A percentile compares a stretch with the other conserved stretches of the same genome.
phyloP scores from a whole-genome alignment of 73 alveolate genomes.

The Paramecium pentaurelia region DNA sequence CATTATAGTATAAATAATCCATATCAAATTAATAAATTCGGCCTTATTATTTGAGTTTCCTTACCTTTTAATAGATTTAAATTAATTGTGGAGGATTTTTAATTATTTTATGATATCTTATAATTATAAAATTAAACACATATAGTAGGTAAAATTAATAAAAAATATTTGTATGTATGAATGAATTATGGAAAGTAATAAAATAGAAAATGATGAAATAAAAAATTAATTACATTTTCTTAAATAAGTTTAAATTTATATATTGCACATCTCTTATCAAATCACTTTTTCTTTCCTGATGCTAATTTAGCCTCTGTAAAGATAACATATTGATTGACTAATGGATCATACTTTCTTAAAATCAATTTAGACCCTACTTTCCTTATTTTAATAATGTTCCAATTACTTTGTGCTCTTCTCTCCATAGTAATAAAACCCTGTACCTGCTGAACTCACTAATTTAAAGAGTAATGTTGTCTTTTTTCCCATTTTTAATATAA shows the following conservation, averaged over 20 bases:
- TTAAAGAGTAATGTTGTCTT: slow-evolving; percentile 54
- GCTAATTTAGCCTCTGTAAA: slow-evolving; percentile 57
- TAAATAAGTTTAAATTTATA: neutral
- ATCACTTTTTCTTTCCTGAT: slow-evolving; percentile 58
- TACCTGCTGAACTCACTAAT: slow-evolving; percentile 58
- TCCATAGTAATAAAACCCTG: slow-evolving; percentile 56
- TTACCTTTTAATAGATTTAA: neutral
- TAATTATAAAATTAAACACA: neutral
- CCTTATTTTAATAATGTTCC: neutral
- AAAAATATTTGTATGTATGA: neutral
- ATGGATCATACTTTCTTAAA: slow-evolving; percentile 63
- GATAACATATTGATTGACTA: slow-evolving; percentile 55
- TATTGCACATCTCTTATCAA: neutral
- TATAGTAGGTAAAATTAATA: neutral
- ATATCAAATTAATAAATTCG: neutral
- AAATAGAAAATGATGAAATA: neutral
- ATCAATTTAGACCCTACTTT: neutral
- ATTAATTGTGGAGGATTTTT: neutral
- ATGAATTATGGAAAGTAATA: neutral
- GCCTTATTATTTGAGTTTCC: neutral
- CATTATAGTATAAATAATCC: neutral
- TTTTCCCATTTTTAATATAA: slow-evolving; percentile 44
- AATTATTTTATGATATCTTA: neutral
- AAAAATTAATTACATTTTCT: neutral
- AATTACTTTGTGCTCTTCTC: slow-evolving; percentile 57